These are phyloP conservation scores for Zygosaccharomyces gambellarensis DNA, from an alignment of 805 yeast genomes.

Conservation along the genomic window DNA sequence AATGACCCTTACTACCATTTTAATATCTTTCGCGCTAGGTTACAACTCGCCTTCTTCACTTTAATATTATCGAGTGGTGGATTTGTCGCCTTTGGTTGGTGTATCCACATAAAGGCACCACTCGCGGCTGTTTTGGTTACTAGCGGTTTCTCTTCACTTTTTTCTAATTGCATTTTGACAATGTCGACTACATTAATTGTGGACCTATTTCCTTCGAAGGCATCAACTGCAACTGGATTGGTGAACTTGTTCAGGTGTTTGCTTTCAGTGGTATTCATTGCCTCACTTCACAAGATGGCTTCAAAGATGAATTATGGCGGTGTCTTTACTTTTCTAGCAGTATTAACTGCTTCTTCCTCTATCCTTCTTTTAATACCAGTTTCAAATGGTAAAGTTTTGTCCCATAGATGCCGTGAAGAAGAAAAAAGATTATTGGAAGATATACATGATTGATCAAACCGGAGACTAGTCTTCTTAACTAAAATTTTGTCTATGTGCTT, in stretches of 20 bases:
- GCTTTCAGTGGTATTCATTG: conserved; percentile 66
- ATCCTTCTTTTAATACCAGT: conserved; percentile 27
- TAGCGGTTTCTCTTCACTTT: conserved; percentile 52
- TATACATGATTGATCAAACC: not conserved
- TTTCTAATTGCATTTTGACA: conserved; percentile 55
- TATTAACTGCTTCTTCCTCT: conserved; percentile 35
- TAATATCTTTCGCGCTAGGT: conserved; percentile 52
- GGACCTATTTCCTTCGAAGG: conserved; percentile 65
- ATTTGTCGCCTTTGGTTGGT: conserved; percentile 67
- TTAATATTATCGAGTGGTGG: conserved; percentile 38
- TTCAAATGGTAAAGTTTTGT: conserved; percentile 32
- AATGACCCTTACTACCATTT: conserved; percentile 38
- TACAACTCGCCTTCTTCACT: conserved; percentile 44
- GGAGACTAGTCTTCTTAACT: not conserved
- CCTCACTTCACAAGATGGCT: conserved; percentile 60
- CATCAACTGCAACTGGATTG: conserved; percentile 72
- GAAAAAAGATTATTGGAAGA: conserved; percentile 7
- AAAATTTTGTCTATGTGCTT: too few species aligned
- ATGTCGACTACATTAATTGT: conserved; percentile 62
- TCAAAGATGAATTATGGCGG: conserved; percentile 62
- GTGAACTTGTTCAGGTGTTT: conserved; percentile 69
- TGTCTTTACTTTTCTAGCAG: conserved; percentile 67
- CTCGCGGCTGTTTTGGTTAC: conserved; percentile 55
- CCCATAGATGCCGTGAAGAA: conserved; percentile 20
- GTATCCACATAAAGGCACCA: conserved; percentile 45